A percentile compares a stretch with the other conserved stretches of the same genome.
These are phyloP conservation scores for Clavaria fumosa DNA, from an alignment of 768 basidiomycete genomes.

Conservation along the genomic window DNA sequence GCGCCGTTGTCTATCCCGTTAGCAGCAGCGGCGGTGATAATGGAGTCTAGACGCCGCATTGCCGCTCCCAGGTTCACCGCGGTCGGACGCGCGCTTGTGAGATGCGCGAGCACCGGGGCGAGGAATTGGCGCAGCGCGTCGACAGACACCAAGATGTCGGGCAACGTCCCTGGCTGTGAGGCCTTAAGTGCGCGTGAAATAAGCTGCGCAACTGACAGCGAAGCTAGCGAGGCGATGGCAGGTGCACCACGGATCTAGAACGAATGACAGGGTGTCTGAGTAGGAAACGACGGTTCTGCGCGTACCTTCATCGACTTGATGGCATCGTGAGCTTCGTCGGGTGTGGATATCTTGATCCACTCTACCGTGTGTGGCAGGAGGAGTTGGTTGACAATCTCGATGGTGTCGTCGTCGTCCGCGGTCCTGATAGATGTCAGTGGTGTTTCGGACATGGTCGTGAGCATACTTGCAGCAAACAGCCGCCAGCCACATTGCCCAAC, in stretches of 20 bases:
- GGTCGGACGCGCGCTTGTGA: conserved; percentile 84
- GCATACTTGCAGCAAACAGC: too few relatives aligned
- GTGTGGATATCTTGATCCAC: conserved; percentile 47
- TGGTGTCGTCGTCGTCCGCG: conserved; percentile 23
- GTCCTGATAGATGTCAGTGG: conserved; percentile 26
- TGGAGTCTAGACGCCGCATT: conserved; percentile 48
- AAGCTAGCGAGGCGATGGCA: conserved; percentile 86
- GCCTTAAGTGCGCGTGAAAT: conserved; percentile 38
- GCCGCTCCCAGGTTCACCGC: conserved; percentile 91
- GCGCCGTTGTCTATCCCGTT: conserved; percentile 28
- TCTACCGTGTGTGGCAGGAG: conserved; percentile 62
- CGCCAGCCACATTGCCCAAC: too few relatives aligned
- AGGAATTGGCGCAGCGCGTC: conserved; percentile 39
- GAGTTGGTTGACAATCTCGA: conserved; percentile 88
- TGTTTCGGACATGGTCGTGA: too few relatives aligned
- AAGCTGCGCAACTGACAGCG: conserved; percentile 57
- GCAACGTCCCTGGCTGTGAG: conserved; percentile 28
- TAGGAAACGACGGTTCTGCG: background rate
- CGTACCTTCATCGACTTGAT: conserved; percentile 90
- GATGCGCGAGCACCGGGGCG: conserved; percentile 43
- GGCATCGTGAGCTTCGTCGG: conserved; percentile 81
- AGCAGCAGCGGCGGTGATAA: conserved; percentile 28
- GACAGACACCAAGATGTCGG: conserved; percentile 40
- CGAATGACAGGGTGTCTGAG: conserved; percentile 1
- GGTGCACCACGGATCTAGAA: conserved; percentile 69